These are phyloP conservation scores for Pyrus betulifolia DNA, from an alignment of 306 rosid species.

Conservation along the genomic window DNA sequence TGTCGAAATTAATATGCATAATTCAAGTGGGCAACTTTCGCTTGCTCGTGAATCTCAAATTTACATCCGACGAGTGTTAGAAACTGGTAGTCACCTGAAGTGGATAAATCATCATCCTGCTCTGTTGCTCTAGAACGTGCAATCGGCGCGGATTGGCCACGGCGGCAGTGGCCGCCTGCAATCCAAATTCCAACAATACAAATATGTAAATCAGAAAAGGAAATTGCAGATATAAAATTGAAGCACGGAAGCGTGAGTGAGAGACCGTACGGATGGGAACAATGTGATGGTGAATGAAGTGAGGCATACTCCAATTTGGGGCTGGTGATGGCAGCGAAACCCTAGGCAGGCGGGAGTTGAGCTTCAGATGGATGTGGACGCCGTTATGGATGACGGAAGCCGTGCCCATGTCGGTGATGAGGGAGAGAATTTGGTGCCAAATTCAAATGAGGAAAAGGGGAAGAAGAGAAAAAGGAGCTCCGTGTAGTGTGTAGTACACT, in stretches of 20 bases:
- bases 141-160: constrained; percentile 27
- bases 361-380: constrained; percentile 31
- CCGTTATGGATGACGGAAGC: constrained; percentile 52
- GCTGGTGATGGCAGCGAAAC: constrained; percentile 24
- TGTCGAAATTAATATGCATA: not conserved
- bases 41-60: not conserved
- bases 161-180: constrained; percentile 36
- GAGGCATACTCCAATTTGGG: constrained; percentile 26
- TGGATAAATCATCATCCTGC: constrained; percentile 30
- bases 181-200: constrained; percentile 7
- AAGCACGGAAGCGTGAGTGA: not conserved
- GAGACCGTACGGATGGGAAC: constrained; percentile 36
- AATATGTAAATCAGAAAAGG: not conserved
- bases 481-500: not conserved
- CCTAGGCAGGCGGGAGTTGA: constrained; percentile 8
- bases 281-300: constrained; percentile 15
- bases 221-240: not conserved
- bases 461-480: not conserved
- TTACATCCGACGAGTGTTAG: not conserved
- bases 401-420: constrained; percentile 38
- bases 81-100: constrained; percentile 40
- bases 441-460: not conserved
- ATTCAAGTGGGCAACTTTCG: not conserved
- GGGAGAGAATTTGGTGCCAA: not conserved
- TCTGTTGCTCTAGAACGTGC: constrained; percentile 42